A percentile compares a stretch with the other conserved stretches of the same genome.
Evolutionary conservation across 805 yeast genomes (phyloP).

Genomic region (Grigorovia transvaalensis): DNA sequence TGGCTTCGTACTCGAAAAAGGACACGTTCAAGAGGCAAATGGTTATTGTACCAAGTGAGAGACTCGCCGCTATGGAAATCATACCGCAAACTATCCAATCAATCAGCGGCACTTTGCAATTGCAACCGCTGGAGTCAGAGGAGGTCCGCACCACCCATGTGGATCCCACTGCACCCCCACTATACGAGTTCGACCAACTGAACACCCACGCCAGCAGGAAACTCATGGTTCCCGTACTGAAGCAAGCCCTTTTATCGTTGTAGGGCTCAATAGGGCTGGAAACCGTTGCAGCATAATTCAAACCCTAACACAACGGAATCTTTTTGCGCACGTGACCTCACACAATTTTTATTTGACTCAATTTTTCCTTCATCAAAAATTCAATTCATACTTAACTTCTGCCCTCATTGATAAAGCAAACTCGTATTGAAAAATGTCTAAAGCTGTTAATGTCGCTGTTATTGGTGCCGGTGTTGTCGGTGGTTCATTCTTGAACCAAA

Average conservation of each 20-base stretch:
- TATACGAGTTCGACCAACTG: slow-evolving; percentile 34
- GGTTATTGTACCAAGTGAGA: slow-evolving; percentile 14
- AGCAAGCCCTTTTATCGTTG: slow-evolving; percentile 10
- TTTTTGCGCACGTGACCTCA: not conserved
- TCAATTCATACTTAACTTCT: not conserved
- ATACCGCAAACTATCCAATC: slow-evolving; percentile 4
- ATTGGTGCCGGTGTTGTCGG: slow-evolving; percentile 95
- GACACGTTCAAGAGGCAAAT: slow-evolving; percentile 37
- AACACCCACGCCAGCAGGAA: slow-evolving; percentile 65
- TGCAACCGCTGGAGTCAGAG: slow-evolving; percentile 5
- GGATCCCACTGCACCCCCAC: too few species aligned
- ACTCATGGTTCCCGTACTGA: slow-evolving; percentile 63
- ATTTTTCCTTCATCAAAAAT: not conserved
- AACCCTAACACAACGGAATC: not conserved
- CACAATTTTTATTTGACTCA: not conserved
- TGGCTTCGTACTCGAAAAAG: slow-evolving; percentile 37
- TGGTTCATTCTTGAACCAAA: slow-evolving; percentile 77
- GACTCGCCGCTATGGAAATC: slow-evolving; percentile 4
- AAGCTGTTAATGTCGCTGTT: slow-evolving; percentile 56
- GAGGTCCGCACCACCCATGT: not conserved
- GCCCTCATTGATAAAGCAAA: too few species aligned
- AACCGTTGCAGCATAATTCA: too few species aligned
- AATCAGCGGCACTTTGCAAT: slow-evolving; percentile 10
- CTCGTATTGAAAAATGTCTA: slow-evolving; percentile 30
- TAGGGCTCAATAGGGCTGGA: too few species aligned